Evolutionary conservation across 495 filamentous ascomycete genomes (phyloP), one percentile per base, ranked within the genome.

Genomic region (Aspergillus affinis): DNA sequence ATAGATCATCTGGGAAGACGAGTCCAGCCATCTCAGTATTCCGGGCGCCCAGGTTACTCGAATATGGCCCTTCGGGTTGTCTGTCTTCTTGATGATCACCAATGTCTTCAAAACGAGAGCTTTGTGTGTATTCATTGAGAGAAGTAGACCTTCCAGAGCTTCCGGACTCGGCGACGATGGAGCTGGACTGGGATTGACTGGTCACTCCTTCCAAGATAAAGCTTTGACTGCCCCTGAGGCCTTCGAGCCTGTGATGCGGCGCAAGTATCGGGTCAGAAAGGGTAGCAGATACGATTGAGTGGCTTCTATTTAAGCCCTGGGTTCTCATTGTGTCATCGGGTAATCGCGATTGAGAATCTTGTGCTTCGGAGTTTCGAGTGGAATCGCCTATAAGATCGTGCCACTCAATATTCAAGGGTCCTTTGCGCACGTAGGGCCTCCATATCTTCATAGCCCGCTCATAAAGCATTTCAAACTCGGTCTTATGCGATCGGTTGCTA

Each of bases 401-500:
- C 3, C 70, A 41, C 9, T 62, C 41, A 13, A 65, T 56, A 21
- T 68, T 57, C 18, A 63, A 36, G 4, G 60, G 46, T 8, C 52
- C 45, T 12, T 60, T 41, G 4, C 32, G 57, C n/a, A 26, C 20
- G 20, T 61, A 60, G 32, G 78, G 78, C 49, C 65, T 69, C 86
- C 86, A 89, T 57, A 79, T 71, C 32, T 64, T 61, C 21, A 81
- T 79, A 0, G 80, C 71, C 41, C 72, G 61, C 30, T 73, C 13
- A 51, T 86, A 87, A 0, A 81, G 59, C 0, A 72, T 72, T 26
- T 83, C 73, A 48, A 86, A 76, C n/a, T 73, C 68, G 6, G 41
- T 44, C 3, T 64, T 68, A 60, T 78, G 71, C 6, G 62, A 50
- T 17, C 67, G 61, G 50, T 82, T 78, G 2, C 70, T 80, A 64